phyloP scores from a whole-genome alignment of 305 asterid species.

The Coffea humblotiana region DNA sequence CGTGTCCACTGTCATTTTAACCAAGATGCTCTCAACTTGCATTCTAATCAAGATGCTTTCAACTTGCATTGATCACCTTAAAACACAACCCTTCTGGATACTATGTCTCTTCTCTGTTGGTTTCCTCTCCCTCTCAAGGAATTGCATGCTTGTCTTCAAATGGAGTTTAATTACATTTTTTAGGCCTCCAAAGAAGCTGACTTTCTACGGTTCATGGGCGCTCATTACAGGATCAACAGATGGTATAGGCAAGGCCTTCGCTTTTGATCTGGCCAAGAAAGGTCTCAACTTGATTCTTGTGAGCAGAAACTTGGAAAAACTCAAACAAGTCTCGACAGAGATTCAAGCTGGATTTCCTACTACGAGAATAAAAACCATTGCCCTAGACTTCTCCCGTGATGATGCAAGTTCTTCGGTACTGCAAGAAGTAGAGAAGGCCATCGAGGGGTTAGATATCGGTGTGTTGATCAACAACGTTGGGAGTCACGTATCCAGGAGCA shows the following conservation, averaged over 20 bases:
- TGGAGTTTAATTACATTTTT: slow-evolving; percentile 48
- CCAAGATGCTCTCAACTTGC: no score
- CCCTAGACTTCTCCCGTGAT: slow-evolving; percentile 38
- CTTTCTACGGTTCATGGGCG: slow-evolving; percentile 77
- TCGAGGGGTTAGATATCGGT: slow-evolving; percentile 62
- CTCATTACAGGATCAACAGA: slow-evolving; percentile 82
- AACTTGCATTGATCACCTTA: slow-evolving; percentile 25
- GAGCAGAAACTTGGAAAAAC: slow-evolving; percentile 44
- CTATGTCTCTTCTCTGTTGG: slow-evolving; percentile 52
- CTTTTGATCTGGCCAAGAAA: slow-evolving; percentile 56
- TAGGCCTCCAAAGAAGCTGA: slow-evolving; percentile 55
- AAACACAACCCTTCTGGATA: slow-evolving; percentile 41
- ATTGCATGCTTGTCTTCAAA: slow-evolving; percentile 28
- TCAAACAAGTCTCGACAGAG: slow-evolving; percentile 37
- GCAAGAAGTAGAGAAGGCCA: slow-evolving; percentile 30
- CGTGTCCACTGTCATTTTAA: no score
- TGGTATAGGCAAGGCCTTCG: slow-evolving; percentile 77
- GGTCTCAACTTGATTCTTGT: slow-evolving; percentile 67
- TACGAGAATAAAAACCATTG: slow-evolving; percentile 29
- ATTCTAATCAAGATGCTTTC: background rate
- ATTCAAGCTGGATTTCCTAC: slow-evolving; percentile 37
- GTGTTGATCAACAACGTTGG: slow-evolving; percentile 81
- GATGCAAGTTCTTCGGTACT: slow-evolving; percentile 29
- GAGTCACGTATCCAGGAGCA: slow-evolving; percentile 72
- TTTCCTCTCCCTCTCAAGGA: slow-evolving; percentile 35